Conservation (phyloP, 805 yeast species). For the Barnettozyma botsteinii region DNA sequence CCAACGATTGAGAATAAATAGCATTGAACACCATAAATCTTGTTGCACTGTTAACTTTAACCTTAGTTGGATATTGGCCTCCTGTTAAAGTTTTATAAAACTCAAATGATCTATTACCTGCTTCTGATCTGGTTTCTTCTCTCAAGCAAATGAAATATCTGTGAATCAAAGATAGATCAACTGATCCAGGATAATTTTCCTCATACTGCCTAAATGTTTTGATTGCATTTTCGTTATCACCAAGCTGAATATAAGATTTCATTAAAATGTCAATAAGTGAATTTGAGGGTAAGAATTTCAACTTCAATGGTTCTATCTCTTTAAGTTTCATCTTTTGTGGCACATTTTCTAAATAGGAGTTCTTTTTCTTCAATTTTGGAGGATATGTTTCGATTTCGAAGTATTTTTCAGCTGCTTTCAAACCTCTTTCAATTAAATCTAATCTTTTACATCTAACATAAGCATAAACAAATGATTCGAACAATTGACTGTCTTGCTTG, state of each 20-base stretch:
- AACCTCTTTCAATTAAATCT: slow-evolving; percentile 16
- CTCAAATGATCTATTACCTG: slow-evolving; percentile 14
- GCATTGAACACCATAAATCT: slow-evolving; percentile 21
- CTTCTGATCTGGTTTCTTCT: slow-evolving; percentile 6
- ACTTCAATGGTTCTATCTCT: slow-evolving; percentile 7
- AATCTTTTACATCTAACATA: slow-evolving; percentile 13
- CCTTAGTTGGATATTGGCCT: slow-evolving; percentile 9
- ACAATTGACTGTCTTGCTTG: slow-evolving; percentile 15
- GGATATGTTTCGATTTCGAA: slow-evolving; percentile 15
- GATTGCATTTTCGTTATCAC: slow-evolving; percentile 12
- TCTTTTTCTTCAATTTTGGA: slow-evolving; percentile 2
- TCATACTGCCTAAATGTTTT: slow-evolving; percentile 11
- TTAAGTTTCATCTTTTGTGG: background rate
- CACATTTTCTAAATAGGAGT: slow-evolving; percentile 2
- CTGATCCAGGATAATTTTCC: slow-evolving; percentile 8
- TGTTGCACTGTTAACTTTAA: slow-evolving; percentile 11
- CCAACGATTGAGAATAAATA: slow-evolving; percentile 19
- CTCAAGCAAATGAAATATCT: slow-evolving; percentile 16
- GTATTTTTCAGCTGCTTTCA: slow-evolving; percentile 13
- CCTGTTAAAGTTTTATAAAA: slow-evolving; percentile 14
- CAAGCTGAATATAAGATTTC: slow-evolving; percentile 15
- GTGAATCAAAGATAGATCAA: slow-evolving; percentile 18
- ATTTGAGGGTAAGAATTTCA: slow-evolving; percentile 17
- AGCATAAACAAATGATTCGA: slow-evolving; percentile 16
- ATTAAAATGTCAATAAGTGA: slow-evolving; percentile 19